Percentiles rank a stretch among this genome's conserved stretches.
phyloP scores from a whole-genome alignment of 495 filamentous ascomycete species.

The Xylaria palmicola region DNA sequence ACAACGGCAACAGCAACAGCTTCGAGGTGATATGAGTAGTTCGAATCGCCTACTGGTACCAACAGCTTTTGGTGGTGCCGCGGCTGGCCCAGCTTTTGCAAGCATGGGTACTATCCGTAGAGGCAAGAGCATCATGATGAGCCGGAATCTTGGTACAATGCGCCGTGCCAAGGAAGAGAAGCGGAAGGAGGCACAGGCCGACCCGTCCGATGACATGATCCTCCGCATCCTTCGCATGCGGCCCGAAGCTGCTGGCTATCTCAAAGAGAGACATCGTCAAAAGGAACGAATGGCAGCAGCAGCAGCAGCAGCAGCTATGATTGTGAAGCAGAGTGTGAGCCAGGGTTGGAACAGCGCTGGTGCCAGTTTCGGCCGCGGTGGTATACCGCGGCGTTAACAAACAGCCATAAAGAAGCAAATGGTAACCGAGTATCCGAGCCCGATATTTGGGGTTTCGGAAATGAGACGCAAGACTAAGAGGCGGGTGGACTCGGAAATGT shows the following conservation, averaged over 20 bases:
- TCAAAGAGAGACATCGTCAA: constrained; percentile 88
- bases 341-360: constrained; percentile 58
- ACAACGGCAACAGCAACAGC: constrained; percentile 68
- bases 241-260: constrained; percentile 86
- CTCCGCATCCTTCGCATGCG: constrained; percentile 93
- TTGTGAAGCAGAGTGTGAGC: constrained; percentile 87
- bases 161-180: constrained; percentile 93
- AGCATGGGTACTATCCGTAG: constrained; percentile 72
- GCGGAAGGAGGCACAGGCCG: constrained; percentile 89
- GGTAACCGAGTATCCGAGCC: constrained; percentile 21
- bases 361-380: constrained; percentile 61
- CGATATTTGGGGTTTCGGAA: constrained; percentile 18
- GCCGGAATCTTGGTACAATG: constrained; percentile 94
- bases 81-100: constrained; percentile 59
- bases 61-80: constrained; percentile 49
- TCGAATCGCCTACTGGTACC: constrained; percentile 72
- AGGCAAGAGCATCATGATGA: constrained; percentile 93
- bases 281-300: constrained; percentile 89
- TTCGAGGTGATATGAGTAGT: constrained; percentile 33
- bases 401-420: constrained; percentile 10
- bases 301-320: constrained; percentile 87
- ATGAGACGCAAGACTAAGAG: neutral
- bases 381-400: constrained; percentile 38
- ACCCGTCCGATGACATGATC: constrained; percentile 98
- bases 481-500: neutral